Conservation (phyloP, 345 rosid genomes). For the Anastatica hierochuntica region DNA sequence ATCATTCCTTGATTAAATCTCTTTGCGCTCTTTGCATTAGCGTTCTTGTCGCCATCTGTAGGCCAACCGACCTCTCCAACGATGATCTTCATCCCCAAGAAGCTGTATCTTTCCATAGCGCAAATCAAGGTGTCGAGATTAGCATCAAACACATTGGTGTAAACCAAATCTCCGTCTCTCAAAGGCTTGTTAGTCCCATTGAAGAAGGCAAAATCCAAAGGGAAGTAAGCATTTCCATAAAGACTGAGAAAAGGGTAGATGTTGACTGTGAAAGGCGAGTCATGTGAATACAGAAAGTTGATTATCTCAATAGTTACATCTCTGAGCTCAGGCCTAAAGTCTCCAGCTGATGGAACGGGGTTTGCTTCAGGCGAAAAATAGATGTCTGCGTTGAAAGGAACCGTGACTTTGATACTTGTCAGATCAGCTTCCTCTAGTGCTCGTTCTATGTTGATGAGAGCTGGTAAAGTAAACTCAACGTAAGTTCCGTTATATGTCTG, state of each 20-base stretch:
- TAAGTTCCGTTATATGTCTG: constrained; percentile 46
- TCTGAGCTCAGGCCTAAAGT: constrained; percentile 49
- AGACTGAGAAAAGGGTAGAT: constrained; percentile 87
- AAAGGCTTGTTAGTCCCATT: constrained; percentile 43
- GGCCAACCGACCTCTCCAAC: constrained; percentile 89
- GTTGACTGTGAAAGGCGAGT: constrained; percentile 60
- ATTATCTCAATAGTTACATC: constrained; percentile 45
- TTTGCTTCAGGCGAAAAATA: constrained; percentile 42
- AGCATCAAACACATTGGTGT: constrained; percentile 68
- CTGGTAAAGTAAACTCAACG: constrained; percentile 44
- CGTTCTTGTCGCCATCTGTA: constrained; percentile 55
- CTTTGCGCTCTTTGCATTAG: constrained; percentile 41
- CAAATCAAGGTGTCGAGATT: constrained; percentile 59
- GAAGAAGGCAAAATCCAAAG: constrained; percentile 64
- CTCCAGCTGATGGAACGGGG: constrained; percentile 62
- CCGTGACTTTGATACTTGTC: constrained; percentile 44
- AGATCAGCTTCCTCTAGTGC: constrained; percentile 49
- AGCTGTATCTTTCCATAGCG: constrained; percentile 56
- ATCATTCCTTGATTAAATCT: constrained; percentile 60
- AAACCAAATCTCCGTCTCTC: constrained; percentile 42
- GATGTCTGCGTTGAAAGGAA: constrained; percentile 71
- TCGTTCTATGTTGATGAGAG: constrained; percentile 55
- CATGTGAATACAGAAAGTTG: constrained; percentile 41
- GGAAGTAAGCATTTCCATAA: constrained; percentile 49
- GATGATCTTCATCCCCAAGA: constrained; percentile 45